phyloP scores from a whole-genome alignment of 805 yeast genomes.

The Yamadazyma ubonensis region DNA sequence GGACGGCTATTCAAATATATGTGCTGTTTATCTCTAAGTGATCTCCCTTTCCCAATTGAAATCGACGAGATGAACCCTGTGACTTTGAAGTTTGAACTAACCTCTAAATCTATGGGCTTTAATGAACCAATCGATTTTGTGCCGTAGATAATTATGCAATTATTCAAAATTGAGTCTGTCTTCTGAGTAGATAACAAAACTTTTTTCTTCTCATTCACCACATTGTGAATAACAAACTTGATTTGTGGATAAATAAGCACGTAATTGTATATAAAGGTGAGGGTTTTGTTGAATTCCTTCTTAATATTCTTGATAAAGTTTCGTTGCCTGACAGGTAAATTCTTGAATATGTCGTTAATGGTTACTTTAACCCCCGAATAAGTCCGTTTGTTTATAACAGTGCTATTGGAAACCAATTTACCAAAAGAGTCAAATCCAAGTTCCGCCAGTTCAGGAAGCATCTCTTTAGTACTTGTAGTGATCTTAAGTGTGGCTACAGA shows the following conservation, averaged over 20 bases:
- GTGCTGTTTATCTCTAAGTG: slow-evolving; percentile 71
- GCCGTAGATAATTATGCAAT: slow-evolving; percentile 70
- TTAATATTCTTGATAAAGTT: slow-evolving; percentile 66
- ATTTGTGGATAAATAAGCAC: slow-evolving; percentile 58
- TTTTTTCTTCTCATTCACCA: slow-evolving; percentile 42
- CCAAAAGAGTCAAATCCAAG: slow-evolving; percentile 62
- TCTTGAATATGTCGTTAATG: slow-evolving; percentile 59
- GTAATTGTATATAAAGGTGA: slow-evolving; percentile 64
- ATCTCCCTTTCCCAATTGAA: slow-evolving; percentile 70
- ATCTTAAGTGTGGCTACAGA: slow-evolving; percentile 50
- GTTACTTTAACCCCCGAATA: slow-evolving; percentile 62
- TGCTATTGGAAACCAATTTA: slow-evolving; percentile 28
- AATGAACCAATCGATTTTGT: slow-evolving; percentile 60
- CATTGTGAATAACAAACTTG: slow-evolving; percentile 57
- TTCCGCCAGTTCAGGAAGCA: slow-evolving; percentile 56
- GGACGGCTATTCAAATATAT: slow-evolving; percentile 79
- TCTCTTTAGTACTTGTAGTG: slow-evolving; percentile 46
- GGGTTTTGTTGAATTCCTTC: slow-evolving; percentile 70
- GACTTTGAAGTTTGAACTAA: slow-evolving; percentile 33
- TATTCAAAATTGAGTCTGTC: slow-evolving; percentile 38
- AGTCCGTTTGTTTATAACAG: slow-evolving; percentile 44
- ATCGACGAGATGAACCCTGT: slow-evolving; percentile 72
- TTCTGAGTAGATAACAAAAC: slow-evolving; percentile 62
- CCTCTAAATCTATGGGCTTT: slow-evolving; percentile 42
- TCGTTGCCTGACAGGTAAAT: slow-evolving; percentile 78